phyloP scores from a whole-genome alignment of 306 rosid species.

The Spatholobus suberectus region DNA sequence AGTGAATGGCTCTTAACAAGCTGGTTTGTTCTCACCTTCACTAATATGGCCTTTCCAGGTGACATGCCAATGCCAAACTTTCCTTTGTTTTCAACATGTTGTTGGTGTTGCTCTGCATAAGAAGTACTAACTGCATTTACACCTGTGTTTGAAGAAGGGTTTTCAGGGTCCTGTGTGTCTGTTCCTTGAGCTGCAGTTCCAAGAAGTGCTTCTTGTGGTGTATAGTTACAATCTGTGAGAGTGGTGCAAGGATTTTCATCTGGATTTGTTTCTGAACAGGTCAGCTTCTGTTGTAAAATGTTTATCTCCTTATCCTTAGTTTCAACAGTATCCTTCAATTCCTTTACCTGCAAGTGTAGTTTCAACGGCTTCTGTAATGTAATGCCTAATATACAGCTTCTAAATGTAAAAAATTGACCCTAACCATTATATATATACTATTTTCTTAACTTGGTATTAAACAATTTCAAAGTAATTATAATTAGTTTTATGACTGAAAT shows the following conservation, averaged over 20 bases:
- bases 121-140: slow-evolving; percentile 29
- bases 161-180: slow-evolving; percentile 36
- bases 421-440: not conserved
- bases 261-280: slow-evolving; percentile 38
- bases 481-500: not conserved
- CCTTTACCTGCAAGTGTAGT: slow-evolving; percentile 58
- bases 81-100: slow-evolving; percentile 1
- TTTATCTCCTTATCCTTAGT: slow-evolving; percentile 68
- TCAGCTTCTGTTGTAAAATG: slow-evolving; percentile 57
- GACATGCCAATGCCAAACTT: too few relatives aligned
- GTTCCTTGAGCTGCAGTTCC: slow-evolving; percentile 40
- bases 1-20: slow-evolving; percentile 34
- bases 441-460: not conserved
- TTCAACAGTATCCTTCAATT: slow-evolving; percentile 59
- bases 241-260: slow-evolving; percentile 50
- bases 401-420: not conserved
- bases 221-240: slow-evolving; percentile 44
- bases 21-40: slow-evolving; percentile 31
- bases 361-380: too few relatives aligned
- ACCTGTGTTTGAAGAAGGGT: slow-evolving; percentile 40
- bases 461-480: not conserved
- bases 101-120: slow-evolving; percentile 37
- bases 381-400: not conserved
- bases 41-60: too few relatives aligned
- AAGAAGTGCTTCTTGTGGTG: slow-evolving; percentile 49